Evolutionary conservation across 2,329 filamentous ascomycete genomes (phyloP), one percentile per base, ranked within the genome.

Genomic region (Elsinoe necatrix): DNA sequence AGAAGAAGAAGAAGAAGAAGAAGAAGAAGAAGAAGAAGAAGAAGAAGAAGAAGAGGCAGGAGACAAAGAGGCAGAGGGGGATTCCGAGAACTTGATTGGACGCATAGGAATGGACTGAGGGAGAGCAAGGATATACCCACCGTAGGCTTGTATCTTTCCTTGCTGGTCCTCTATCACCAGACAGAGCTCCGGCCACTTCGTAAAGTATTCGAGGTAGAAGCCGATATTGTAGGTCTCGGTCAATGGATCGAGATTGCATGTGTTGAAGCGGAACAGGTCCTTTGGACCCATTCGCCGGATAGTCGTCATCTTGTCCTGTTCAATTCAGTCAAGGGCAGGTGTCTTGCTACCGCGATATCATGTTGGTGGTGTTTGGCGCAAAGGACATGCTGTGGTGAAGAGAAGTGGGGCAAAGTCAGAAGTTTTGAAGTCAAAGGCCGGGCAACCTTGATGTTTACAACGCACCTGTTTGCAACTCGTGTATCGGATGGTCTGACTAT

Each of bases 211-310:
- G 59, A 96, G 82, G 75, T 98, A 98, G 76, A 97, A 98, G 61
- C 84, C 82, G 62, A 95, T 81, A 70, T 95, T 90, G 75, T 97
- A 98, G 57, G 95, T 97, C 75, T 98, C 93, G n/a, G 93, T 97
- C 60, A 96, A 79, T 39, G 89, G 89, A 69, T 98, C 93, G 60
- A 98, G 84, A 69, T 98, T 98, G 73, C 91, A 95, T 62, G 90
- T 85, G 63, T 95, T 95, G 72, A 97, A 86, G 63, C 85, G 86
- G 73, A 95, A 84, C 60, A 97, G 79, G 71, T 98, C 93, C 63
- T 82, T 80, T 1, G 89, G 86, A 60, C 81, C 82, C 77, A 97
- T 95, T 63, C 87, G 84, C 54, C 91, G 86, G 67, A 97, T 87
- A 56, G 86, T 87, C 56, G 86, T 85, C 89, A 95, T 95, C 21